Conservation (phyloP, 495 filamentous ascomycete species). For the Annulohypoxylon maeteangense region DNA sequence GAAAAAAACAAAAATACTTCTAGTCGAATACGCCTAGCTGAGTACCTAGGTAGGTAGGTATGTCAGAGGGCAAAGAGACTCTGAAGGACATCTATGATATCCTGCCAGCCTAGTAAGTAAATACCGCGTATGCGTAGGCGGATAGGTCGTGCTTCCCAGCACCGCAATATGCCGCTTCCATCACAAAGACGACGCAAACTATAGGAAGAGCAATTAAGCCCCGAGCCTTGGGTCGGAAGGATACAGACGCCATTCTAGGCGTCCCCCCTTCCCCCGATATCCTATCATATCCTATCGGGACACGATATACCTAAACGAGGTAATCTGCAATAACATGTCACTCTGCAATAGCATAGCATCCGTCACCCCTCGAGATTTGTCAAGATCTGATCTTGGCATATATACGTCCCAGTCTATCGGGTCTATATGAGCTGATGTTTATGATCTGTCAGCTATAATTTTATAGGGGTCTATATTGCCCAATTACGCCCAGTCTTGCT, state of each 20-base stretch:
- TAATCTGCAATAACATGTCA: slow-evolving; percentile 13
- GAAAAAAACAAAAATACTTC: not conserved
- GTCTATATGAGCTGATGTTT: slow-evolving; percentile 4
- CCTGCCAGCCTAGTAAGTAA: no score
- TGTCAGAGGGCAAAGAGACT: not conserved
- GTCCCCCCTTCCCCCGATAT: not conserved
- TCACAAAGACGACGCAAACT: slow-evolving; percentile 19
- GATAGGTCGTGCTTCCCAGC: slow-evolving; percentile 20
- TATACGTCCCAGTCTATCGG: slow-evolving; percentile 17
- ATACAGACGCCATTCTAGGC: slow-evolving; percentile 14
- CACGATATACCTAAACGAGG: not conserved
- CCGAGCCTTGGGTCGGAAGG: slow-evolving; percentile 33
- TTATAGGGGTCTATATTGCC: slow-evolving; percentile 7
- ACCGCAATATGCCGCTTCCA: slow-evolving; percentile 23
- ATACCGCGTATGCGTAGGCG: slow-evolving; percentile 31
- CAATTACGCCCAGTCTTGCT: slow-evolving; percentile 15
- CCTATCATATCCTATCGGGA: slow-evolving; percentile 19
- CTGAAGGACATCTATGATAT: slow-evolving; percentile 7
- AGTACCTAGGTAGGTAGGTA: no score
- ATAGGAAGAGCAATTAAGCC: slow-evolving; percentile 35
- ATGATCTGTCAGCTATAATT: slow-evolving; percentile 18
- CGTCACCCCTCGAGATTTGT: slow-evolving; percentile 1
- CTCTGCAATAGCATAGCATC: not conserved
- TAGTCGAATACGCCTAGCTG: not conserved
- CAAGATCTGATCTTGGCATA: slow-evolving; percentile 23